Conservation (phyloP, 306 rosid genomes). For the Inga leiocalycina region DNA sequence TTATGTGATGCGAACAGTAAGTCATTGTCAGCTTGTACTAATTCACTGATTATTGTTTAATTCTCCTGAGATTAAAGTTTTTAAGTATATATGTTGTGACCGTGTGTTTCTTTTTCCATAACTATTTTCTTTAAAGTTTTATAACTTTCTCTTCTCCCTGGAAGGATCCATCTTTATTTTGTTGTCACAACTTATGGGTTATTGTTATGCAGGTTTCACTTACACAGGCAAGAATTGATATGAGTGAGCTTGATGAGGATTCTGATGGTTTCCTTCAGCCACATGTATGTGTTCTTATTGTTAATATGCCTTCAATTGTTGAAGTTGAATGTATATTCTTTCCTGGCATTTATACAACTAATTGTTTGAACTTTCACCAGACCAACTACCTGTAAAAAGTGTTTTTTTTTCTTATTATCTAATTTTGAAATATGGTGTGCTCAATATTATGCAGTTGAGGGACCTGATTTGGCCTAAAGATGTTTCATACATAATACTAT, state of each 20-base stretch:
- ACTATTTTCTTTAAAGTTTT: not conserved
- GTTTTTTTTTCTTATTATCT: constrained; percentile 5
- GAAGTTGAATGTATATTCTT: constrained; percentile 17
- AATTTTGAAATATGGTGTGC: constrained; percentile 4
- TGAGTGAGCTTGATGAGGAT: constrained; percentile 99
- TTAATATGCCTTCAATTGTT: constrained; percentile 30
- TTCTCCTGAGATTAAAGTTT: not conserved
- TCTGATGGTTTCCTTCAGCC: constrained; percentile 97
- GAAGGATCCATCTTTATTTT: constrained; percentile 26
- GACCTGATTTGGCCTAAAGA: not conserved
- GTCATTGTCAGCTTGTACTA: constrained; percentile 35
- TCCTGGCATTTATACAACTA: not conserved
- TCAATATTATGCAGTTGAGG: constrained; percentile 17
- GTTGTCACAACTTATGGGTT: constrained; percentile 32
- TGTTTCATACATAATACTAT: not conserved
- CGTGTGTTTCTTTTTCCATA: constrained; percentile 13
- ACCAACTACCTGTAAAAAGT: constrained; percentile 2
- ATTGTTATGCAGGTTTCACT: constrained; percentile 83
- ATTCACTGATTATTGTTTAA: constrained; percentile 21
- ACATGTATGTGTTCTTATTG: constrained; percentile 60
- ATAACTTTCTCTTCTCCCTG: constrained; percentile 4
- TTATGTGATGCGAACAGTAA: constrained; percentile 97
- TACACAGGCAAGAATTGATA: constrained; percentile 98
- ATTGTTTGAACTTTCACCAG: not conserved
- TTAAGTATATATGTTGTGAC: not conserved